phyloP scores from a whole-genome alignment of 2,329 filamentous ascomycete genomes.

The Colletotrichum sp. region DNA sequence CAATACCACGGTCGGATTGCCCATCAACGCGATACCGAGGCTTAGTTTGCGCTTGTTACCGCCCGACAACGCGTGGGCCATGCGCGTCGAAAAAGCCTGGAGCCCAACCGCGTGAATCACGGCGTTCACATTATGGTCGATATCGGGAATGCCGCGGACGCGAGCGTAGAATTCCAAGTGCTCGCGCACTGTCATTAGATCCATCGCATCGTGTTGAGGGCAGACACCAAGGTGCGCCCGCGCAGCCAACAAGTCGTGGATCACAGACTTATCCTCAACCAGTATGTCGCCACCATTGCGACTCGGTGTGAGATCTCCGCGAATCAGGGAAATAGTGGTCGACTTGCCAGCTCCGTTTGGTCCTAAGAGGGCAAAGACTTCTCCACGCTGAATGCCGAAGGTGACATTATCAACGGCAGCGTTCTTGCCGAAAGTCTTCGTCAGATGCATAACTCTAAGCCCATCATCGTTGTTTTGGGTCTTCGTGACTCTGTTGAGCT shows the following conservation, averaged over 20 bases:
- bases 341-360: conserved; percentile 93
- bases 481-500: conserved; percentile 66
- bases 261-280: conserved; percentile 78
- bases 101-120: conserved; percentile 85
- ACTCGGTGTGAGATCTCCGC: conserved; percentile 82
- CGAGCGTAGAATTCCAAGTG: conserved; percentile 88
- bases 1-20: conserved; percentile 84
- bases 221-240: conserved; percentile 86
- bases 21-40: conserved; percentile 89
- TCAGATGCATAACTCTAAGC: conserved; percentile 79
- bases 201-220: conserved; percentile 86
- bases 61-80: conserved; percentile 81
- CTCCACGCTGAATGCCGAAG: conserved; percentile 78
- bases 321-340: conserved; percentile 86
- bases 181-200: conserved; percentile 87
- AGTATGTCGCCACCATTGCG: conserved; percentile 76
- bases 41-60: conserved; percentile 95
- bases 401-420: conserved; percentile 87
- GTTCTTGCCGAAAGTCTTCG: conserved; percentile 77
- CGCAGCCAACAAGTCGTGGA: conserved; percentile 72
- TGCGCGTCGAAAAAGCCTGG: conserved; percentile 69
- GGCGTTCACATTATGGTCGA: conserved; percentile 77
- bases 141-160: conserved; percentile 76
- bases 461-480: conserved; percentile 59
- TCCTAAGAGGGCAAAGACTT: conserved; percentile 88